These are phyloP conservation scores for Murraya paniculata DNA, from an alignment of 345 rosid species.

Conservation along the genomic window DNA sequence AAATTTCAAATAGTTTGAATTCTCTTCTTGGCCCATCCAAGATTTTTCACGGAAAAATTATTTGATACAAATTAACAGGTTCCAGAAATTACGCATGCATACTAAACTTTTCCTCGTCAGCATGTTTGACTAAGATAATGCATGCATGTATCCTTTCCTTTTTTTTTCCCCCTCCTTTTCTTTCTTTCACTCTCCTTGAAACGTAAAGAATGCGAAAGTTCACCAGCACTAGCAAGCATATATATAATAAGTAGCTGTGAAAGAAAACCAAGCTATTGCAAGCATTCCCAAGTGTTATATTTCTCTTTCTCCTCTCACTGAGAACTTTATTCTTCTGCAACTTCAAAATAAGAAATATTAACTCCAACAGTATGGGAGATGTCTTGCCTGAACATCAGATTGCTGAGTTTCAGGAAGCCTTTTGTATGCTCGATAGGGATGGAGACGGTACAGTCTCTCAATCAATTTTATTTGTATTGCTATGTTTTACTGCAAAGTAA, in stretches of 20 bases:
- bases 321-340: not conserved
- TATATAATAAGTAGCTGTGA: not conserved
- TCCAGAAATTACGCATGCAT: not conserved
- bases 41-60: not conserved
- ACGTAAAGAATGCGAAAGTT: not conserved
- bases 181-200: not conserved
- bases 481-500: too few species aligned
- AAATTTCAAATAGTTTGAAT: not conserved
- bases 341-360: not conserved
- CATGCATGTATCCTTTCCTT: too few species aligned
- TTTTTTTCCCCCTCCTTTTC: too few species aligned
- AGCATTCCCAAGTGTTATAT: not conserved
- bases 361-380: constrained; percentile 20
- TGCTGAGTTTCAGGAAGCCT: constrained; percentile 50
- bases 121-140: not conserved
- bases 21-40: not conserved
- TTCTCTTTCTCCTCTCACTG: not conserved
- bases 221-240: not conserved
- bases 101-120: not conserved
- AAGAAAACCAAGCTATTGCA: not conserved
- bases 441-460: constrained; percentile 58
- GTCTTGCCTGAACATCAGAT: constrained; percentile 32
- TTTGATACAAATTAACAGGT: not conserved
- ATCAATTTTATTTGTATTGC: not conserved
- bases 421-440: constrained; percentile 70